A percentile compares a stretch with the other conserved stretches of the same genome.
phyloP scores from a whole-genome alignment of 2,329 filamentous ascomycete genomes.

The Epichloe brachyelytri region DNA sequence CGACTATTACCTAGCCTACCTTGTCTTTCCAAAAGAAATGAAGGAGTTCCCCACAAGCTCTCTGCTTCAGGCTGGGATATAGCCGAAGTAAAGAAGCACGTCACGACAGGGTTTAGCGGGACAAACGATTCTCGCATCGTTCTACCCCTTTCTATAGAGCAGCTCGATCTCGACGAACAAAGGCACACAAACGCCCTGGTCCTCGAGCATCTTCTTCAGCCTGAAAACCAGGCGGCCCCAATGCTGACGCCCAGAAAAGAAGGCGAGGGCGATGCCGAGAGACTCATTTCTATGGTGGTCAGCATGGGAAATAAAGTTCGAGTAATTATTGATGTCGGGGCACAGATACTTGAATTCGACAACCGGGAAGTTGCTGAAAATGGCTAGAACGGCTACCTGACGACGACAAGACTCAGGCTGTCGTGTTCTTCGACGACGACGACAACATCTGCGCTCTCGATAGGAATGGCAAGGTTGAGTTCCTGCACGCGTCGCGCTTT shows the following conservation, averaged over 20 bases:
- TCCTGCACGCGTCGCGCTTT: constrained; percentile 46
- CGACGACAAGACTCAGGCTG: constrained; percentile 12
- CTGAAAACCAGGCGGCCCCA: constrained; percentile 30
- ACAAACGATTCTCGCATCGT: constrained; percentile 51
- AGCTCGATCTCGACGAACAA: constrained; percentile 41
- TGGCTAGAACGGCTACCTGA: constrained; percentile 32
- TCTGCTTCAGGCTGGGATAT: constrained; percentile 58
- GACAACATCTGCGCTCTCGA: constrained; percentile 44
- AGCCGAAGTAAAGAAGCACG: constrained; percentile 29
- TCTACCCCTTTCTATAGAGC: constrained; percentile 41
- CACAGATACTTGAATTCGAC: constrained; percentile 51
- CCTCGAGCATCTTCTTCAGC: constrained; percentile 41
- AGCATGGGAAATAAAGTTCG: constrained; percentile 26
- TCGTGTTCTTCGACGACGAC: constrained; percentile 43
- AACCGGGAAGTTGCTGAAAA: constrained; percentile 39
- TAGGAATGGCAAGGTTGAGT: constrained; percentile 29
- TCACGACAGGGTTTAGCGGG: constrained; percentile 55
- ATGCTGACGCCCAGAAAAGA: constrained; percentile 1
- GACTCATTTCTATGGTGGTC: constrained; percentile 30
- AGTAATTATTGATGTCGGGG: constrained; percentile 60
- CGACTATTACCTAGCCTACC: constrained; percentile 47
- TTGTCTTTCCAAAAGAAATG: constrained; percentile 49
- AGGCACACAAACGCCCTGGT: constrained; percentile 57
- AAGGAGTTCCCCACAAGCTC: constrained; percentile 50
- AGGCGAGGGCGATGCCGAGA: constrained; percentile 15